A percentile compares a stretch with the other conserved stretches of the same genome.
Conservation (phyloP, 2,329 filamentous ascomycete species). For the Scedosporium boydii region DNA sequence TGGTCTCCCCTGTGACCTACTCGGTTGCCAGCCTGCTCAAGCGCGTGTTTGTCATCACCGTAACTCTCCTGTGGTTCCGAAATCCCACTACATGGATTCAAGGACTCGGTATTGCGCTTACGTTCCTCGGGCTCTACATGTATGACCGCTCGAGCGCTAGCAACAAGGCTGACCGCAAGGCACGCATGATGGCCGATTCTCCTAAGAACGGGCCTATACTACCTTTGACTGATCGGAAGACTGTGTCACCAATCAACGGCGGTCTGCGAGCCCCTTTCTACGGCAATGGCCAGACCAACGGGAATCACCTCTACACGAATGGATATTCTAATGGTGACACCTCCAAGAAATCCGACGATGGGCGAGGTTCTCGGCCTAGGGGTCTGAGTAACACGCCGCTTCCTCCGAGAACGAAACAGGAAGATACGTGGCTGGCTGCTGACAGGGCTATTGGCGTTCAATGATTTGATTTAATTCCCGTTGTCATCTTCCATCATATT, state of each 20-base stretch:
- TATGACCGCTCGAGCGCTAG: constrained; percentile 89
- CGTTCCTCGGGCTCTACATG: constrained; percentile 85
- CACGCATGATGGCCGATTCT: constrained; percentile 49
- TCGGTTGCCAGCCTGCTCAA: constrained; percentile 94
- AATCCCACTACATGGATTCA: constrained; percentile 78
- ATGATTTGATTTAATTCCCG: constrained; percentile 1
- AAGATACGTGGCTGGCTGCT: constrained; percentile 65
- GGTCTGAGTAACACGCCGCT: constrained; percentile 40
- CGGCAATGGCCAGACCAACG: constrained; percentile 14
- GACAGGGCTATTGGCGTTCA: constrained; percentile 23
- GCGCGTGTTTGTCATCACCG: constrained; percentile 90
- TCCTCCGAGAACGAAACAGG: constrained; percentile 71
- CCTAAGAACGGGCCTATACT: constrained; percentile 43
- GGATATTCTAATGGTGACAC: constrained; percentile 31
- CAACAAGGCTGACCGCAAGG: constrained; percentile 77
- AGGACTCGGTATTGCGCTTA: constrained; percentile 75
- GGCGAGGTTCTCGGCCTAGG: constrained; percentile 25
- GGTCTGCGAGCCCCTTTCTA: background rate
- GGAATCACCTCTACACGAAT: constrained; percentile 32
- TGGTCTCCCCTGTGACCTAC: constrained; percentile 94
- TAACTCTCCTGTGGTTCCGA: constrained; percentile 94
- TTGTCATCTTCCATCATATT: background rate
- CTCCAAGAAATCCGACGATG: constrained; percentile 48
- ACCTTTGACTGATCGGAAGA: constrained; percentile 39
- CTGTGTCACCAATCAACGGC: background rate